Base-by-base conservation (phyloP, 2,329 filamentous ascomycete species). In the Alternaria consortialis region DNA sequence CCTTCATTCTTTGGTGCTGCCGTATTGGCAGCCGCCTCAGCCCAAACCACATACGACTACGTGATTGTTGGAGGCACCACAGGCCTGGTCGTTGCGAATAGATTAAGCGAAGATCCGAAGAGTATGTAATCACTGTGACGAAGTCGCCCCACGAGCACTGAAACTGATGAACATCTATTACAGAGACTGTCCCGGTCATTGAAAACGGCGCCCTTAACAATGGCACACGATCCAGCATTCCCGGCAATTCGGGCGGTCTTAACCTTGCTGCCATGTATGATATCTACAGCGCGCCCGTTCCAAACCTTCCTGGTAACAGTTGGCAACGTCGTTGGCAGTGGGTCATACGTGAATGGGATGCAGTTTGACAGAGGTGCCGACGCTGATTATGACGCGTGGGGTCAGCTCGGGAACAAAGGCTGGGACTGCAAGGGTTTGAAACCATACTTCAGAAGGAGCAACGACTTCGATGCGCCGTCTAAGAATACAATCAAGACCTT, bases 321-420 rank as follows among this genome's bases (percentile, higher is more conserved):
- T 12, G 67, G 66, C 5, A 64, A 61, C 39, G 72, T 72, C 2
- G 74, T 79, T 1, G 77, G 77, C 12, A 77, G 77, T 5, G 71
- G 76, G 23, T 69, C 66, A 1, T 68, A 67, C 1, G 67, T 78
- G 39, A 79, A 79, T 62, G 74, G 75, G 12, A 75, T 80, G 74
- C 60, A 67, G 13, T 77, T 74, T 32, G 71, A 75, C 39, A 66
- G 78, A 13, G 77, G 68, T 9, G 63, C 67, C 12, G 60, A 69
- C 29, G 71, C 63, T 8, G 56, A 58, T 7, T 58, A 58, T 25
- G 47, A 58, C 11, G 47, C 56, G 3, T 58, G 56, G 56, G 40
- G 47, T 1, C 29, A 53, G 25, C 40, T 53, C 6, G 56, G 56
- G 11, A 53, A 58, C 29, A 37, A 44, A 53, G 39, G 47, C 11